A percentile compares a stretch with the other conserved stretches of the same genome.
These are phyloP conservation scores for Aspergillus clavatus DNA, from an alignment of 2,329 filamentous ascomycete species.

Conservation along the genomic window DNA sequence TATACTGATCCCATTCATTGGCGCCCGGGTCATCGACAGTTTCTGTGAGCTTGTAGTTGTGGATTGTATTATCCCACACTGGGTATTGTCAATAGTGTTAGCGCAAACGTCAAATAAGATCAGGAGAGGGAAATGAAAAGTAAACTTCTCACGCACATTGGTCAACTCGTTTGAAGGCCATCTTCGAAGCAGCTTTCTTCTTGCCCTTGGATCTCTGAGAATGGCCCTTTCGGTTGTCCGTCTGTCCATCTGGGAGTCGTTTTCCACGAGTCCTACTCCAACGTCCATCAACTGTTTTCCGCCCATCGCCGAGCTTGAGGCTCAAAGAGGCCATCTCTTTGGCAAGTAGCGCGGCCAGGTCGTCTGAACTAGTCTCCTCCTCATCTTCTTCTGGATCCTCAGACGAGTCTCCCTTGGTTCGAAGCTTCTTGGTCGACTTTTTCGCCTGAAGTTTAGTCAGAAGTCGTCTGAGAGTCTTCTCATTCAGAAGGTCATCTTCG, in stretches of 20 bases:
- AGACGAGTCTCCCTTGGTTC: constrained; percentile 23
- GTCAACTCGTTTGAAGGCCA: constrained; percentile 67
- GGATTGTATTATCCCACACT: constrained; percentile 53
- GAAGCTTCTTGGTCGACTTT: constrained; percentile 27
- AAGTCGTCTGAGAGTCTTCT: constrained; percentile 30
- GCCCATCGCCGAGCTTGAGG: constrained; percentile 18
- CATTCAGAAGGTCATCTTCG: constrained; percentile 23
- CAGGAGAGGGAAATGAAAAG: too few relatives aligned
- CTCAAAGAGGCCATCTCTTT: constrained; percentile 20
- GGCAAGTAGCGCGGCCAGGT: constrained; percentile 19
- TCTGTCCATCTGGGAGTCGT: constrained; percentile 11
- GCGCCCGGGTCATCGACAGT: constrained; percentile 58
- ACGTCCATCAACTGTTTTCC: constrained; percentile 14
- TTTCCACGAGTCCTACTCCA: constrained; percentile 13
- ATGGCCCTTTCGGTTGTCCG: constrained; percentile 17
- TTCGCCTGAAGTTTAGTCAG: constrained; percentile 33
- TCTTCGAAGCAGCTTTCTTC: constrained; percentile 49
- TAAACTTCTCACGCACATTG: constrained; percentile 42
- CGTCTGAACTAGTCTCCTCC: constrained; percentile 24
- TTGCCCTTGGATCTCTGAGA: constrained; percentile 31
- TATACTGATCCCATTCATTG: constrained; percentile 69
- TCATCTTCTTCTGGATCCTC: constrained; percentile 32
- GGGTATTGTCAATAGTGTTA: constrained; percentile 1
- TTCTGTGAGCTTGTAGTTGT: constrained; percentile 65
- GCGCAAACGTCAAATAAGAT: too few relatives aligned